Evolutionary conservation across 805 yeast species (phyloP).

Genomic region (Candida stauntonica): DNA sequence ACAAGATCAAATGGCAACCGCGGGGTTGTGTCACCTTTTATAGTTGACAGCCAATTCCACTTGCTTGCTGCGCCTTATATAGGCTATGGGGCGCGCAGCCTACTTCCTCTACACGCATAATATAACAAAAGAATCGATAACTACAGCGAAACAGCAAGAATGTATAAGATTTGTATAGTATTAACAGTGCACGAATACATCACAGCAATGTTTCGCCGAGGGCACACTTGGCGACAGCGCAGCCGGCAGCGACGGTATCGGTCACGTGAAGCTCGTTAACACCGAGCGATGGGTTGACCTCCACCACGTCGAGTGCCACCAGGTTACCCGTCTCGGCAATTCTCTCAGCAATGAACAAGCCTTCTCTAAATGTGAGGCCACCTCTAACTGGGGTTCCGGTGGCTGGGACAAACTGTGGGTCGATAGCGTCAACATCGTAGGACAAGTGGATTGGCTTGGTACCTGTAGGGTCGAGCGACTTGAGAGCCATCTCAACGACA

Average conservation of each 20-base stretch:
- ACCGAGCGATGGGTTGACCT: conserved; percentile 87
- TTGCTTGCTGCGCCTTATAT: too few species aligned
- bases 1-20: too few species aligned
- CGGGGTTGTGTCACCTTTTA: too few species aligned
- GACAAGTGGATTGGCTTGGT: conserved; percentile 78
- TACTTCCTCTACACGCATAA: too few species aligned
- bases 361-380: conserved; percentile 91
- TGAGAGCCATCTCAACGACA: conserved; percentile 89
- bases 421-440: conserved; percentile 96
- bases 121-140: too few species aligned
- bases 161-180: background rate
- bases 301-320: conserved; percentile 87
- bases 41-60: too few species aligned
- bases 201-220: conserved; percentile 76
- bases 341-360: conserved; percentile 87
- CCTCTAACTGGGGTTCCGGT: conserved; percentile 98
- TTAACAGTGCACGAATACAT: background rate
- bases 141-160: background rate
- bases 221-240: conserved; percentile 90
- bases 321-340: conserved; percentile 86
- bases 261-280: conserved; percentile 67
- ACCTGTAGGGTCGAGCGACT: conserved; percentile 67
- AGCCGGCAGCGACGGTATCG: conserved; percentile 86
- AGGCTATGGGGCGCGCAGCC: too few species aligned
- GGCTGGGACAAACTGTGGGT: conserved; percentile 91